A percentile compares a stretch with the other conserved stretches of the same genome.
Conservation (phyloP, 129 eudicot species). For the Saposhnikovia divaricata region DNA sequence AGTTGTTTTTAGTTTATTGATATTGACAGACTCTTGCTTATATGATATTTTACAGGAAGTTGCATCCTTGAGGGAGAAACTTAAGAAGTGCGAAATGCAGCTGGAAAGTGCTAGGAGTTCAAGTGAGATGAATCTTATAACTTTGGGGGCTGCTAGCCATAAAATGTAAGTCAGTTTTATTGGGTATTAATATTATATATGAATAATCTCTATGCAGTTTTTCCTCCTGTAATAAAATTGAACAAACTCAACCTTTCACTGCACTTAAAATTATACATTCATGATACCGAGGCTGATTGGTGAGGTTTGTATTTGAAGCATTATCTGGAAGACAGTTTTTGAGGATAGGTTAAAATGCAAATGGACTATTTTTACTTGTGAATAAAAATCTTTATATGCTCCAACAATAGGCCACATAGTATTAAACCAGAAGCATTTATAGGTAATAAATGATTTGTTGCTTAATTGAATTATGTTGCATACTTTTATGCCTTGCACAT, state of each 20-base stretch:
- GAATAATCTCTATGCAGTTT: neutral
- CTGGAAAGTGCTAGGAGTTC: conserved; percentile 48
- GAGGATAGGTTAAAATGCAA: neutral
- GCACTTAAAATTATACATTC: neutral
- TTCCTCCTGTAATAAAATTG: neutral
- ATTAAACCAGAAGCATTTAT: neutral
- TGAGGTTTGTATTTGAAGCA: neutral
- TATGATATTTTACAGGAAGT: conserved; percentile 20
- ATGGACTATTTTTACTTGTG: neutral
- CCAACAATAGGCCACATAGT: neutral
- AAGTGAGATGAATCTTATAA: conserved; percentile 49
- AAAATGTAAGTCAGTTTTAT: conserved; percentile 24
- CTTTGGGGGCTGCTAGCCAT: conserved; percentile 40
- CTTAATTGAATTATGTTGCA: neutral
- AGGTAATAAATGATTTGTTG: neutral
- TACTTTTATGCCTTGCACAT: neutral
- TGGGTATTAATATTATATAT: neutral
- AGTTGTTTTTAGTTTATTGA: neutral
- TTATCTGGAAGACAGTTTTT: neutral
- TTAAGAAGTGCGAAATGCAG: conserved; percentile 49
- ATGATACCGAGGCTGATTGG: neutral
- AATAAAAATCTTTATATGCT: neutral
- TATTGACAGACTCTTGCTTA: no score
- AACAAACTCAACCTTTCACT: neutral
- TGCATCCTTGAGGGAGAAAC: conserved; percentile 53